phyloP scores from a whole-genome alignment of 192 early-diverging fungal species.

The Dimargaris cristalligena region DNA sequence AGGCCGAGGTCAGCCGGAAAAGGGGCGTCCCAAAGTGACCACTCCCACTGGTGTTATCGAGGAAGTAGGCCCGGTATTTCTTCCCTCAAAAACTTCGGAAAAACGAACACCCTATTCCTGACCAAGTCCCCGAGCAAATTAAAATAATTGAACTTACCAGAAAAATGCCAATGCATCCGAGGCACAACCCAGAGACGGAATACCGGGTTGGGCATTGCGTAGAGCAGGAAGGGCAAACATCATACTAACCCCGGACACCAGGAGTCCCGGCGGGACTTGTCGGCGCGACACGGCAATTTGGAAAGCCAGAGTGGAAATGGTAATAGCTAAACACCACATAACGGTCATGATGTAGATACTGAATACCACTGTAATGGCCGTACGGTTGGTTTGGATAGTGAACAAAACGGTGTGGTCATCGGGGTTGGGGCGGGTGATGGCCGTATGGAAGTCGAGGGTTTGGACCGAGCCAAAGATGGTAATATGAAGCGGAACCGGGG shows the following conservation, averaged over 20 bases:
- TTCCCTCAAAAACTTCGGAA: not conserved
- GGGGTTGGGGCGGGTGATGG: not conserved
- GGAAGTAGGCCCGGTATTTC: too few species aligned
- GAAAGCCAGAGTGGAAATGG: constrained; percentile 1
- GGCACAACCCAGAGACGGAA: constrained; percentile 7
- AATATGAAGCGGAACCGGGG: not conserved
- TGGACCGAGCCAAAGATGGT: constrained; percentile 1
- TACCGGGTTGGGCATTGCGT: constrained; percentile 1
- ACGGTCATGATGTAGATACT: not conserved
- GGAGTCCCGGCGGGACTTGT: not conserved
- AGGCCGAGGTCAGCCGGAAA: not conserved
- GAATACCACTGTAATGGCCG: not conserved
- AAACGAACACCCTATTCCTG: not conserved
- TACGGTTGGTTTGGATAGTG: not conserved
- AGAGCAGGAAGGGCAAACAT: constrained; percentile 4
- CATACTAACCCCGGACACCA: not conserved
- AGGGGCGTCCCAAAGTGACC: too few species aligned
- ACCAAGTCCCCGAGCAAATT: too few species aligned
- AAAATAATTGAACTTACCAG: not conserved
- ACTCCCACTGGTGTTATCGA: too few species aligned
- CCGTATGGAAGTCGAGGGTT: not conserved
- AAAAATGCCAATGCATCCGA: not conserved
- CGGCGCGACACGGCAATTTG: not conserved
- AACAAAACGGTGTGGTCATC: not conserved
- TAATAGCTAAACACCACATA: not conserved